These are phyloP conservation scores for Phaeosphaeria sp. DNA, from an alignment of 2,329 filamentous ascomycete genomes.

Conservation along the genomic window DNA sequence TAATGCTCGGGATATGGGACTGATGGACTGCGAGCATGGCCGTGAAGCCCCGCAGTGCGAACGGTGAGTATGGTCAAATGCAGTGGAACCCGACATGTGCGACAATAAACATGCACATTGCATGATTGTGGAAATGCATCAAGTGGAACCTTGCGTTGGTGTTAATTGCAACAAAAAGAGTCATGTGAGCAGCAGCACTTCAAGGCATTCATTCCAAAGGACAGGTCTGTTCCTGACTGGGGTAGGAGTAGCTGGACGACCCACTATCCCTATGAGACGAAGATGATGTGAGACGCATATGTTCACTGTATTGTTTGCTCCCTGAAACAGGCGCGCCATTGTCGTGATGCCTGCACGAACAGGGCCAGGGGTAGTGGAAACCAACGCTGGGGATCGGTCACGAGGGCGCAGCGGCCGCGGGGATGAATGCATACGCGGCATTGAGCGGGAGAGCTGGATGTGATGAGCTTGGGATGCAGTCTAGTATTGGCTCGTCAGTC, in stretches of 20 bases:
- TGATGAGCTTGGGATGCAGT: background rate
- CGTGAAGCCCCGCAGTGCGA: conserved; percentile 5
- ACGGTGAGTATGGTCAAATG: conserved; percentile 15
- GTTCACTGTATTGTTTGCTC: background rate
- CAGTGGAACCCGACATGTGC: conserved; percentile 9
- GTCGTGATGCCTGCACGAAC: conserved; percentile 10
- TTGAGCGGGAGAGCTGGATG: conserved; percentile 6
- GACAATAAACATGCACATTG: conserved; percentile 4
- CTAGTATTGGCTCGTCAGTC: conserved; percentile 9
- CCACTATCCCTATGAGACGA: conserved; percentile 13
- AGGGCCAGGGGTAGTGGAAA: conserved; percentile 8
- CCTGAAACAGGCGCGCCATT: conserved; percentile 1
- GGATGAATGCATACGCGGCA: conserved; percentile 12
- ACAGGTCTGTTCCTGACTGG: background rate
- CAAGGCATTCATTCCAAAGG: conserved; percentile 3
- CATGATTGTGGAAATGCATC: background rate
- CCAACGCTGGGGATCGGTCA: conserved; percentile 18
- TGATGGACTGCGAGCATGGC: conserved; percentile 6
- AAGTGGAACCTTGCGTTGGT: conserved; percentile 7
- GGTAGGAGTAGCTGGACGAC: conserved; percentile 11
- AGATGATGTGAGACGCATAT: conserved; percentile 14
- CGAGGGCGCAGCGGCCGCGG: conserved; percentile 19
- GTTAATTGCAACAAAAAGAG: conserved; percentile 10
- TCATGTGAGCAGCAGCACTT: conserved; percentile 5
- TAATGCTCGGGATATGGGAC: conserved; percentile 4